phyloP scores from a whole-genome alignment of 345 rosid genomes.

The Fremontodendron californicum region DNA sequence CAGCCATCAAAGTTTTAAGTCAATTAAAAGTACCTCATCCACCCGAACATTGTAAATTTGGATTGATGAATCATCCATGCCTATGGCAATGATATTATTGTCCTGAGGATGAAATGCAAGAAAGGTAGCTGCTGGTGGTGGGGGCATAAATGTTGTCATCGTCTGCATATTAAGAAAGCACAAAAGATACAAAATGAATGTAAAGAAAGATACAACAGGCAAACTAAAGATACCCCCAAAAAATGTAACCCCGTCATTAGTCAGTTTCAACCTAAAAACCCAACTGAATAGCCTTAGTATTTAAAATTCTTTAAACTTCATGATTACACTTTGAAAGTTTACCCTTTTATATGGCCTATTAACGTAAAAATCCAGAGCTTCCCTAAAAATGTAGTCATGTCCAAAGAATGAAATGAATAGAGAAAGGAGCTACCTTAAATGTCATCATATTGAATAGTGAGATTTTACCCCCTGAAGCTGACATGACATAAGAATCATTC shows the following conservation, averaged over 20 bases:
- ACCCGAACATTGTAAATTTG: conserved; percentile 61
- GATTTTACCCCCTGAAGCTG: conserved; percentile 80
- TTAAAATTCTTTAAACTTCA: background rate
- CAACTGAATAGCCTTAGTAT: background rate
- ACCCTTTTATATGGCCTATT: background rate
- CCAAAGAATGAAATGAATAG: conserved; percentile 1
- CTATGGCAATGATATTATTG: conserved; percentile 74
- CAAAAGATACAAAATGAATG: background rate
- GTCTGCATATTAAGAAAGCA: conserved; percentile 42
- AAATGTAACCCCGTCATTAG: background rate
- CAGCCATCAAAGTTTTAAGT: conserved; percentile 12
- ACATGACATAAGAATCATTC: conserved; percentile 67
- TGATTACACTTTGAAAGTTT: background rate
- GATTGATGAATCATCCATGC: conserved; percentile 78
- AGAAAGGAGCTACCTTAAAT: conserved; percentile 50
- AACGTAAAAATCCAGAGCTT: conserved; percentile 2
- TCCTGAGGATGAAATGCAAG: conserved; percentile 76
- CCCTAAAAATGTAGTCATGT: background rate
- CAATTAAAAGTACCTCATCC: conserved; percentile 48
- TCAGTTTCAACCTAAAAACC: background rate
- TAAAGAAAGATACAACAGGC: background rate
- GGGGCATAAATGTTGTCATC: conserved; percentile 75
- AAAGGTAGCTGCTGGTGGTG: conserved; percentile 81
- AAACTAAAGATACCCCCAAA: background rate
- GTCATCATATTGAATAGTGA: conserved; percentile 69